These are phyloP conservation scores for Cladobotryum mycophilum DNA, from an alignment of 2,329 filamentous ascomycete genomes.

Conservation along the genomic window DNA sequence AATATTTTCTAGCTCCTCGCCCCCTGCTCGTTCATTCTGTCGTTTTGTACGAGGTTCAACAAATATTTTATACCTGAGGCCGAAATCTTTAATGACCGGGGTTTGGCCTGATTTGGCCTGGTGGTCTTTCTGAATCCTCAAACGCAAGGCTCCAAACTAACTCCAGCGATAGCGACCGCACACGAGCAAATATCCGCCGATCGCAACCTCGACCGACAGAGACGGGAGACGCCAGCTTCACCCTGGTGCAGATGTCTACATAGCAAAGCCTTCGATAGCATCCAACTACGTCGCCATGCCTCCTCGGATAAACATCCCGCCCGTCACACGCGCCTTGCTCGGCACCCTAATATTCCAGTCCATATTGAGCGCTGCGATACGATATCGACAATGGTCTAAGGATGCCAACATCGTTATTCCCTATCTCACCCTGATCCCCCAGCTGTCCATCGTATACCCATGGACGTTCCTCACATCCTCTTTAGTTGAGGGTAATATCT, in stretches of 20 bases:
- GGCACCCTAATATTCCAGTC: constrained; percentile 70
- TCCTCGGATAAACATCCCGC: constrained; percentile 83
- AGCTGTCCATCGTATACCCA: constrained; percentile 76
- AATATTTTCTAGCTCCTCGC: not conserved
- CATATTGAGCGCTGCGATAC: constrained; percentile 72
- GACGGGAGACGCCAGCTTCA: not conserved
- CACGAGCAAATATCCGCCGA: constrained; percentile 6
- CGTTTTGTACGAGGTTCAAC: too few species aligned
- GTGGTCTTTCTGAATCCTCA: not conserved
- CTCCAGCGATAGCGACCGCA: not conserved
- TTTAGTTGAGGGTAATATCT: constrained; percentile 87
- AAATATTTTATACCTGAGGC: not conserved
- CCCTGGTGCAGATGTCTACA: too few species aligned
- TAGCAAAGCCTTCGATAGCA: too few species aligned
- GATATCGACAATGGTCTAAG: constrained; percentile 62
- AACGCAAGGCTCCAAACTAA: constrained; percentile 1
- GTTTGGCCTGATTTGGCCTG: not conserved
- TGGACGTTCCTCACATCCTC: constrained; percentile 88
- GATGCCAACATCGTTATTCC: constrained; percentile 66
- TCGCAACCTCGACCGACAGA: not conserved
- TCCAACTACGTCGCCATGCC: constrained; percentile 51
- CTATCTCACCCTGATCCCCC: constrained; percentile 81
- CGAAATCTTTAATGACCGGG: not conserved
- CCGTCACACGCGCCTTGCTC: constrained; percentile 78
- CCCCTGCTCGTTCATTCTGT: not conserved